Evolutionary conservation across 1,284 basidiomycete genomes (phyloP), one percentile per base, ranked within the genome.

Genomic region (Puccinia horiana): DNA sequence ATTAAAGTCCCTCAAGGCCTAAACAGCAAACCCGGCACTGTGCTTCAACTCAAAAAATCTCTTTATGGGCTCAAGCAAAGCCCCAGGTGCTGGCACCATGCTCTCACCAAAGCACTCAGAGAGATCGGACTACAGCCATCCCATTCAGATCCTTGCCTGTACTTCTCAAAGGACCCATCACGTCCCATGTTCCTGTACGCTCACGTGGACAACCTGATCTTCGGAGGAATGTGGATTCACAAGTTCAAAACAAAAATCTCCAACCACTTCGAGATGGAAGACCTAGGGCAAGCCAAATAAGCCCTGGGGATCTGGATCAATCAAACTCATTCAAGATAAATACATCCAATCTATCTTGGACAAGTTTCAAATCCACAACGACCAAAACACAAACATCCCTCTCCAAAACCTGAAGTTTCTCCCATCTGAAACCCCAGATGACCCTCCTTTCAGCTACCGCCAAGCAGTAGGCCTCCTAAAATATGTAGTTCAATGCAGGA

Each of bases 71-170:
- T 58, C 9, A 80, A 73, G 26, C 65, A 72, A 54, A 69, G 61
- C 49, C 77, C 69, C 14, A 29, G 77, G 29, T 79, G 77, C 49
- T 79, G 77, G 77, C 40, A 80, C 67, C 54, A 61, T 40, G 74
- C 54, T 5, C 65, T 80, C 9, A 56, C n/a, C n/a, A n/a, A n/a
- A n/a, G n/a, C n/a, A n/a, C n/a, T n/a, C n/a, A n/a, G n/a, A n/a
- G n/a, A n/a, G n/a, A n/a, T n/a, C n/a, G n/a, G n/a, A n/a, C n/a
- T n/a, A n/a, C 35, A 42, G 2, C 67, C 8, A 56, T 47, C 47
- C 3, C n/a, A n/a, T n/a, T n/a, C n/a, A n/a, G 63, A 78, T 40
- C 47, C 76, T 9, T 78, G 76, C 32, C 49, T 78, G 1, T 78
- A 47, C 49, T 23, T 49, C 61, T 67, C 42, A 1, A 26, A 29